These are phyloP conservation scores for Herpomyces periplanetae DNA, from an alignment of 2,329 filamentous ascomycete species.

Conservation along the genomic window DNA sequence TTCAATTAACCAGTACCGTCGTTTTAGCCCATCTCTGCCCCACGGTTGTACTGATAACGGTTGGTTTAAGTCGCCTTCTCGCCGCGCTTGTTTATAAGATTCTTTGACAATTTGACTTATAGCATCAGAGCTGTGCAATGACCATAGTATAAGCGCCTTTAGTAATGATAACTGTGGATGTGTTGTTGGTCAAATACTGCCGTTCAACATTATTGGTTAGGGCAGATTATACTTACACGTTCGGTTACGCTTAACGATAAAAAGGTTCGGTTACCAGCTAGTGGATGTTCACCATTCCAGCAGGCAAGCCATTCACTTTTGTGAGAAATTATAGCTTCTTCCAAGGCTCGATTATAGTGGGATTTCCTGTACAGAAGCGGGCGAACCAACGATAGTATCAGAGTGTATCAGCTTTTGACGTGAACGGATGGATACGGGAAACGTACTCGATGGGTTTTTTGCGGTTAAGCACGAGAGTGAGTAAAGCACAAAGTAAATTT, in stretches of 20 bases:
- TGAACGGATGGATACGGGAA: conserved; percentile 5
- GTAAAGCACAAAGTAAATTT: conserved; percentile 48
- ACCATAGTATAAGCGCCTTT: conserved; percentile 50
- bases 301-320: conserved; percentile 49
- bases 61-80: conserved; percentile 39
- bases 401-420: not conserved
- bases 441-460: conserved; percentile 96
- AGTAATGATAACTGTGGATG: conserved; percentile 30
- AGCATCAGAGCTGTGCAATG: conserved; percentile 47
- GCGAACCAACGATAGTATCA: not conserved
- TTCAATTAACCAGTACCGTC: conserved; percentile 72
- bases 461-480: conserved; percentile 61
- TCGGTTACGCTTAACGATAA: conserved; percentile 39
- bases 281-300: conserved; percentile 49
- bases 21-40: conserved; percentile 59
- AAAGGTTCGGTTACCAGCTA: conserved; percentile 44
- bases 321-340: conserved; percentile 58
- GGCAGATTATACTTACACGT: conserved; percentile 17
- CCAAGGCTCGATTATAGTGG: conserved; percentile 65
- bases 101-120: conserved; percentile 46
- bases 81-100: conserved; percentile 51
- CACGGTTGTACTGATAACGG: conserved; percentile 60
- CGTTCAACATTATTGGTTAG: conserved; percentile 1
- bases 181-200: conserved; percentile 2
- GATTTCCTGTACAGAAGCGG: conserved; percentile 20